phyloP scores from a whole-genome alignment of 1,284 basidiomycete species.

The Kwoniella shivajii region DNA sequence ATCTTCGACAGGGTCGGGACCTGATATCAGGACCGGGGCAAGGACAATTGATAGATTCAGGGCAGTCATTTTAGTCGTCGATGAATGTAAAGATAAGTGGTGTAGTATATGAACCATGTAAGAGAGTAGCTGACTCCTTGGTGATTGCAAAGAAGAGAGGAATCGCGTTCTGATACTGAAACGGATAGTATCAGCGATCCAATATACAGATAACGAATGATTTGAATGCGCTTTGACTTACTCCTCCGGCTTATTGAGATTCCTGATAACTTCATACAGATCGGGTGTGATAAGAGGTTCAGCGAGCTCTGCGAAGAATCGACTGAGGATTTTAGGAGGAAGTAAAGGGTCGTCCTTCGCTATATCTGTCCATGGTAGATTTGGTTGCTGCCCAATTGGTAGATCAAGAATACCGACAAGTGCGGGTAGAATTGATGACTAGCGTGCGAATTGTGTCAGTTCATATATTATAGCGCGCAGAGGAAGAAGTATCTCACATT shows the following conservation, averaged over 20 bases:
- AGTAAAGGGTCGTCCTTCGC: slow-evolving; percentile 38
- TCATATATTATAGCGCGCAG: background rate
- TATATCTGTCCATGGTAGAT: slow-evolving; percentile 37
- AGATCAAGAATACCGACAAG: slow-evolving; percentile 32
- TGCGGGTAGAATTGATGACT: slow-evolving; percentile 25
- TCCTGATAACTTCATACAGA: slow-evolving; percentile 28
- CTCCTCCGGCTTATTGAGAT: slow-evolving; percentile 15
- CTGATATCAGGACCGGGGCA: slow-evolving; percentile 41
- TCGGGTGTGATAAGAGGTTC: slow-evolving; percentile 23
- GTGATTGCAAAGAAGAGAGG: slow-evolving; percentile 19
- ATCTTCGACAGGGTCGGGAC: slow-evolving; percentile 41
- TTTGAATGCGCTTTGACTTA: slow-evolving; percentile 19
- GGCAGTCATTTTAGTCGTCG: slow-evolving; percentile 36
- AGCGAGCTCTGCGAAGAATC: slow-evolving; percentile 19
- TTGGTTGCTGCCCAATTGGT: slow-evolving; percentile 30
- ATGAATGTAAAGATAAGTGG: slow-evolving; percentile 27
- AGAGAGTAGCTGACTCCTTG: slow-evolving; percentile 16
- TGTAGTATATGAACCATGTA: slow-evolving; percentile 28
- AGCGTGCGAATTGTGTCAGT: background rate
- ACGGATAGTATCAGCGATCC: background rate
- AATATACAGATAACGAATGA: background rate
- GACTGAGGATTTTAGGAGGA: slow-evolving; percentile 36
- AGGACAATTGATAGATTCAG: slow-evolving; percentile 38
- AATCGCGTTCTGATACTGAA: slow-evolving; percentile 24
- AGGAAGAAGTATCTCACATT: slow-evolving; percentile 22